Evolutionary conservation across 2,329 filamentous ascomycete species (phyloP).

Genomic region (Talaromyces sp.): DNA sequence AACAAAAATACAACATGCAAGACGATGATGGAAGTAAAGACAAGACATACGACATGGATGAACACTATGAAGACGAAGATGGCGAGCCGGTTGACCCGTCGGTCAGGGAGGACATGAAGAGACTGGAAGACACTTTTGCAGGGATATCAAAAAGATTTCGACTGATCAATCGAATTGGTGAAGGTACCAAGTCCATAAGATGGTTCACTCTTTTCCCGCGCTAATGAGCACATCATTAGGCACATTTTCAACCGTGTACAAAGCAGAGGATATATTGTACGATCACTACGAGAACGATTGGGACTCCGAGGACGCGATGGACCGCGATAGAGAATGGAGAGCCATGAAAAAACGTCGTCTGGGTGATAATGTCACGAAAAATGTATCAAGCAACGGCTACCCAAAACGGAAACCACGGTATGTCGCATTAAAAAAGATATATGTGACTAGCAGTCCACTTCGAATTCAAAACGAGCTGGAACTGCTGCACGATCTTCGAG

Average conservation of each 20-base stretch:
- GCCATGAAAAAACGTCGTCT: conserved; percentile 55
- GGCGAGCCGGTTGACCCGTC: conserved; percentile 41
- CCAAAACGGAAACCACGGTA: conserved; percentile 59
- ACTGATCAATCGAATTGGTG: conserved; percentile 93
- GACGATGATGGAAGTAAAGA: not conserved
- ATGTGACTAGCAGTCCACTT: conserved; percentile 90
- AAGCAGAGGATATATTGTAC: conserved; percentile 89
- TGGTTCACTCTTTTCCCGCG: not conserved
- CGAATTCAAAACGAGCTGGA: conserved; percentile 97
- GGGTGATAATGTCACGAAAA: conserved; percentile 36
- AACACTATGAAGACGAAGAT: conserved; percentile 27
- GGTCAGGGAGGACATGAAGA: conserved; percentile 82
- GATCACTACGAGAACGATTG: conserved; percentile 80
- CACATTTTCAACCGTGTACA: conserved; percentile 98
- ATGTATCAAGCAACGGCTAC: conserved; percentile 39
- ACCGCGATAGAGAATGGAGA: conserved; percentile 59
- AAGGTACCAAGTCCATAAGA: conserved; percentile 58
- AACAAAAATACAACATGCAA: not conserved
- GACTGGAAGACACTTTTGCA: conserved; percentile 75
- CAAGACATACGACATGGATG: not conserved
- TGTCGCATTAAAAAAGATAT: conserved; percentile 98
- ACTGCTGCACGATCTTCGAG: conserved; percentile 79
- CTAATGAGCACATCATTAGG: conserved; percentile 52
- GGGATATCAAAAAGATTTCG: conserved; percentile 82
- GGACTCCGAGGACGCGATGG: conserved; percentile 67